Base-by-base conservation (phyloP, 2,329 filamentous ascomycete species). In the Ophiocordyceps camponoti-floridani region DNA sequence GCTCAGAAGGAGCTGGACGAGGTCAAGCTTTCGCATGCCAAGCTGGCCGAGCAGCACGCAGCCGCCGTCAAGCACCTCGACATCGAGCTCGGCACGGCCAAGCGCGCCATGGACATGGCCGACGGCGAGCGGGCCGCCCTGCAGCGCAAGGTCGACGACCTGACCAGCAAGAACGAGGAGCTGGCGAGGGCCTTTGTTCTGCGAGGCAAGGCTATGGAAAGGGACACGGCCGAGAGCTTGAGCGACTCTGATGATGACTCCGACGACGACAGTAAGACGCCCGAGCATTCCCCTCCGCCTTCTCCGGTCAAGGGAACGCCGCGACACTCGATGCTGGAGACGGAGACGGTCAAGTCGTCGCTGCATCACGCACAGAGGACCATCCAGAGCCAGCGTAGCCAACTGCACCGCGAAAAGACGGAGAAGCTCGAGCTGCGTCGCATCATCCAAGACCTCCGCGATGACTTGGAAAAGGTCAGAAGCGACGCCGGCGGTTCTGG, bases 351-450 rank as follows among this genome's bases (percentile, higher is more conserved):
- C 52, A 93, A 91, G 66, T 93, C 88, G 45, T 95, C 89, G 26
- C 72, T 96, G 27, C 82, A 87, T 52, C 91, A 98, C 59, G 89
- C 91, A 37, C 91, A 96, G 60, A 79, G 89, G 47, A 95, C 94
- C 65, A 95, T 98, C 47, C 89, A 96, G 60, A 94, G 86, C 55
- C 75, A 96, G 53, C 87, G 94, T 62, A 87, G 83, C 60, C 94
- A 88, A 55, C 84, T 96, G 42, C 89, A 98, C 61, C 83, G 91
- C 31, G 91, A 98, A 62, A 98, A 96, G 77, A 95, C 89, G 0
- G 91, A 98, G 62, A 98, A 95, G 69, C 75, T 96, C 27, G 91
- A 98, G 62, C 75, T 96, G 45, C 88, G 86, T 63, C 83, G 89
- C 47, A 85, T 98, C 74, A 75, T 96, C 28, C 89, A 96, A 64